These are phyloP conservation scores for Polyplosphaeria fusca DNA, from an alignment of 495 filamentous ascomycete genomes.

Conservation along the genomic window DNA sequence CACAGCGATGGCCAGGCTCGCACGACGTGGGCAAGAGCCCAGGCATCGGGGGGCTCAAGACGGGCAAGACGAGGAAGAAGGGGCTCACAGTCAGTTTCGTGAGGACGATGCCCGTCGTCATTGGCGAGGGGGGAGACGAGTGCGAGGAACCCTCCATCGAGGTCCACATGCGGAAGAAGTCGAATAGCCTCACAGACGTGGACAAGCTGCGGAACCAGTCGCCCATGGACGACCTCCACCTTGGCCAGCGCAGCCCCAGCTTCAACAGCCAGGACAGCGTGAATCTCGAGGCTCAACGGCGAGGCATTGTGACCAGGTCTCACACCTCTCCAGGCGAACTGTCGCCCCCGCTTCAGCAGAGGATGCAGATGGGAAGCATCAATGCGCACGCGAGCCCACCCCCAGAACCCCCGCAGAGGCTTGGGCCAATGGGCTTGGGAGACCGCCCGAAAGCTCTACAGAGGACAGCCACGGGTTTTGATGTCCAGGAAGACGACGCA, in stretches of 20 bases:
- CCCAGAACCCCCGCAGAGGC: slow-evolving; percentile 22
- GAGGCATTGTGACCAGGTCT: slow-evolving; percentile 19
- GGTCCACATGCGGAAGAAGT: slow-evolving; percentile 51
- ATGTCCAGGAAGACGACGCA: slow-evolving; percentile 15
- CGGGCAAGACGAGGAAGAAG: slow-evolving; percentile 49
- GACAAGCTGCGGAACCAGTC: slow-evolving; percentile 5
- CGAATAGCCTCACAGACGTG: slow-evolving; percentile 16
- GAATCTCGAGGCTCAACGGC: slow-evolving; percentile 11
- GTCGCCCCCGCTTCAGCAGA: slow-evolving; percentile 28
- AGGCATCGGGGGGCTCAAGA: slow-evolving; percentile 19
- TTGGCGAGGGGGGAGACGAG: slow-evolving; percentile 86
- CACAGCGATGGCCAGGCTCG: slow-evolving; percentile 41
- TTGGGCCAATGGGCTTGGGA: slow-evolving; percentile 30
- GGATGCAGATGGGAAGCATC: slow-evolving; percentile 32
- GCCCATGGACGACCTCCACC: slow-evolving; percentile 25
- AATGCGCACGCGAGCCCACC: slow-evolving; percentile 20
- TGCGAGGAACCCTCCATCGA: slow-evolving; percentile 65
- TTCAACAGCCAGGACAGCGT: slow-evolving; percentile 13
- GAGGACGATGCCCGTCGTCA: slow-evolving; percentile 64
- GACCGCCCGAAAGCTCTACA: slow-evolving; percentile 15
- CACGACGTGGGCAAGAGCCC: slow-evolving; percentile 30
- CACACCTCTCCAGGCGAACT: slow-evolving; percentile 24
- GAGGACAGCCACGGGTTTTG: slow-evolving; percentile 29
- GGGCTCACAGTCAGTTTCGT: slow-evolving; percentile 70
- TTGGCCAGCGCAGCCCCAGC: slow-evolving; percentile 21